phyloP scores from a whole-genome alignment of 2,329 filamentous ascomycete species.

The Fusarium tanahbumbuense region DNA sequence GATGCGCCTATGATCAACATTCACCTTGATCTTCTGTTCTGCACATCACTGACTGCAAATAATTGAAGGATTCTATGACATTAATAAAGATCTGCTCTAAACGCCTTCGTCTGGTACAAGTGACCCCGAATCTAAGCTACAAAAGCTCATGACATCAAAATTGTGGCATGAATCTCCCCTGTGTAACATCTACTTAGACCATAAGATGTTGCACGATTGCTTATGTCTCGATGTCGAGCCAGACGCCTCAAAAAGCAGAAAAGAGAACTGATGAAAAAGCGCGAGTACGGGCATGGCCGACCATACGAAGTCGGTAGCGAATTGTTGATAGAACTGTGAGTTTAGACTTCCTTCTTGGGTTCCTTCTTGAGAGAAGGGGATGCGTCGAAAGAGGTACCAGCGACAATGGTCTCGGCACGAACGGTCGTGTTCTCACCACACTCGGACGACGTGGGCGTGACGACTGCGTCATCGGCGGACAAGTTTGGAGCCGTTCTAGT shows the following conservation, averaged over 20 bases:
- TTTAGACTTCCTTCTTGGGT: slow-evolving; percentile 47
- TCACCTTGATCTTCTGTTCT: background rate
- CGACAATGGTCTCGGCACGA: slow-evolving; percentile 61
- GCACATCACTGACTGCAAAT: background rate
- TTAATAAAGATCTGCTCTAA: slow-evolving; percentile 43
- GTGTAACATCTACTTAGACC: slow-evolving; percentile 51
- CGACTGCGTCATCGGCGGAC: slow-evolving; percentile 54
- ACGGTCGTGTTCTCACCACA: slow-evolving; percentile 67
- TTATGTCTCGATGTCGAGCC: slow-evolving; percentile 43
- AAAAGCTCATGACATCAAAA: slow-evolving; percentile 52
- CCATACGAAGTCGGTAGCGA: background rate
- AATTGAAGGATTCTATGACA: slow-evolving; percentile 35
- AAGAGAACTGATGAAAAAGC: slow-evolving; percentile 21
- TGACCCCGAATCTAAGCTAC: slow-evolving; percentile 55
- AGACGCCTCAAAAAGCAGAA: slow-evolving; percentile 37
- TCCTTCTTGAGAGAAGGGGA: slow-evolving; percentile 62
- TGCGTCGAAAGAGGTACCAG: slow-evolving; percentile 57
- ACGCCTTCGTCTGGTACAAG: slow-evolving; percentile 40
- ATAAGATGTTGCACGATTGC: slow-evolving; percentile 53
- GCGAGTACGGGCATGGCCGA: background rate
- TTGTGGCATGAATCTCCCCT: slow-evolving; percentile 48
- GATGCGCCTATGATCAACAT: background rate
- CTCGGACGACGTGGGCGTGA: slow-evolving; percentile 59
- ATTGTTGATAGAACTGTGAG: background rate
- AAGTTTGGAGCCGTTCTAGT: slow-evolving; percentile 55